Base-by-base conservation (phyloP, 2,329 filamentous ascomycete genomes). In the Calonectria pteridis region DNA sequence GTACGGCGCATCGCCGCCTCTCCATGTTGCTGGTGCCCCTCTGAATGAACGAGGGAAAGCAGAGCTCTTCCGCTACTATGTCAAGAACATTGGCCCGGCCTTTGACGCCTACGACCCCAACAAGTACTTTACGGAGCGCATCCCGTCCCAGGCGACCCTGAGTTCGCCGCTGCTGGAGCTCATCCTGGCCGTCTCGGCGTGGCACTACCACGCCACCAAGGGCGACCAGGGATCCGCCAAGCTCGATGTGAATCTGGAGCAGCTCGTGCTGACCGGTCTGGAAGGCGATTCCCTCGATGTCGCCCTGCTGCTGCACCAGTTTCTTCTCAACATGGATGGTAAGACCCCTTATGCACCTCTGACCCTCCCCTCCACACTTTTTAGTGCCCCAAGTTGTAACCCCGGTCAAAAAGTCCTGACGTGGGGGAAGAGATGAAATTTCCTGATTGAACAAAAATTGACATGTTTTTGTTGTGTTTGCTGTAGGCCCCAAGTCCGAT, bases 101-200 rank as follows among this genome's bases (percentile, higher is more conserved):
- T 76, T 77, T 55, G 75, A 77, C 58, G 43, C 69, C 9, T 77
- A 75, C 26, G 75, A 77, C 14, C 72, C 75, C 11, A 73, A 67
- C 14, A 72, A 63, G 51, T 73, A 74, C 59, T 69, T 77, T 9
- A 65, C 74, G 13, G 35, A 69, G n/a, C 40, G 49, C 0, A 69
- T 76, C 16, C 72, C 74, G 11, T 75, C 73, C 7, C 64, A 59
- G 37, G 73, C 74, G 4, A 71, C 71, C 2, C 14, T 71, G 53
- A 74, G 74, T 63, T 26, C 62, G 28, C 67, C 74, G 6, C 55
- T 76, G n/a, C 70, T 74, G 3, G 67, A 74, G 11, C 64, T 77
- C 10, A 69, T 76, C 10, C 26, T 76, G 14, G 43, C 70, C 2
- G 67, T 76, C 14, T 72, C 74, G 1, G 71, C 75, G 2, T 72